Conservation (phyloP, 306 rosid genomes). For the Rosa chinensis region DNA sequence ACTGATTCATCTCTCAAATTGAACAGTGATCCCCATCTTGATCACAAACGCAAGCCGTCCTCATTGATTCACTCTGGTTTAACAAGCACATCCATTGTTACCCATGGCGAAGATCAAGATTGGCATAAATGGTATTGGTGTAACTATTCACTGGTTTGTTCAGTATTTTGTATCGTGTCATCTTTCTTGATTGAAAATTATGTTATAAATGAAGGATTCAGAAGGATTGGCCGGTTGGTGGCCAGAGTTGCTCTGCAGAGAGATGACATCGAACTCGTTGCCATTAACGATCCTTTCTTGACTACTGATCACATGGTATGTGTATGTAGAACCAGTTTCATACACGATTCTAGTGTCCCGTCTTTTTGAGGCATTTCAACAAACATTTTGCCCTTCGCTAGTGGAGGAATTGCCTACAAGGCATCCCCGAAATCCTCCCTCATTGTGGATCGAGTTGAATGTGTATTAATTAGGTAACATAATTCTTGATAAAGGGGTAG, state of each 20-base stretch:
- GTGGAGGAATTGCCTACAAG: background rate
- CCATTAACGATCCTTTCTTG: conserved; percentile 63
- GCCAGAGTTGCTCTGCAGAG: conserved; percentile 68
- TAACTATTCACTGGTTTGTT: background rate
- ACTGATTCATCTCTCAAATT: conserved; percentile 20
- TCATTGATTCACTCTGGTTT: background rate
- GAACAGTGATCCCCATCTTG: conserved; percentile 1
- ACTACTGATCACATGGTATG: conserved; percentile 54
- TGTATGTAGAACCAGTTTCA: background rate
- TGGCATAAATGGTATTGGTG: conserved; percentile 66
- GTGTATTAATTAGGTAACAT: background rate
- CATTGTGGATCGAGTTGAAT: background rate
- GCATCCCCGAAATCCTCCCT: background rate
- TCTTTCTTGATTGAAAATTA: background rate
- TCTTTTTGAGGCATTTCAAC: background rate
- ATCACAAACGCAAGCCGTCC: background rate
- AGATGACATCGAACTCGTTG: conserved; percentile 66
- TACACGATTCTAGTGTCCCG: background rate
- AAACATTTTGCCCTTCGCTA: background rate
- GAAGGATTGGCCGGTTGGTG: conserved; percentile 64
- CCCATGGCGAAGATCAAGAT: conserved; percentile 69
- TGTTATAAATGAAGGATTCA: conserved; percentile 48
- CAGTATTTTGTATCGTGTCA: background rate
- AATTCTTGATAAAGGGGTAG: too few relatives aligned
- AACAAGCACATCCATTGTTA: background rate